A percentile compares a stretch with the other conserved stretches of the same genome.
phyloP scores from a whole-genome alignment of 495 filamentous ascomycete species.

The Platismatia glauca region DNA sequence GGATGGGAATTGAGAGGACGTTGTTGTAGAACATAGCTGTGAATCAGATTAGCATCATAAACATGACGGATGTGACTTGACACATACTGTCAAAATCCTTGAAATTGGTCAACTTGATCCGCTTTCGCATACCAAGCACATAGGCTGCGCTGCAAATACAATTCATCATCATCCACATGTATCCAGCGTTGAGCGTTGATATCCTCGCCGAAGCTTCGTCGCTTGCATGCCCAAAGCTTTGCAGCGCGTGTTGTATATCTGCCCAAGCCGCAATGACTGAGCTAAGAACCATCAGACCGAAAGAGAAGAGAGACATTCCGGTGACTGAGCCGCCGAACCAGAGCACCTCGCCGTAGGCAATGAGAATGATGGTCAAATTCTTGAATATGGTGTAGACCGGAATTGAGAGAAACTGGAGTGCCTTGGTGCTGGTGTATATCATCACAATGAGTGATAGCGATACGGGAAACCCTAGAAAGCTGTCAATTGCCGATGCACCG shows the following conservation, averaged over 20 bases:
- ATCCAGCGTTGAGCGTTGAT: slow-evolving; percentile 87
- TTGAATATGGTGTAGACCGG: slow-evolving; percentile 99
- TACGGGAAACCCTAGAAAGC: slow-evolving; percentile 79
- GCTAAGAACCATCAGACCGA: slow-evolving; percentile 94
- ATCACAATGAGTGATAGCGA: slow-evolving; percentile 94
- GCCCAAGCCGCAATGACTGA: slow-evolving; percentile 96
- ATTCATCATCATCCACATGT: slow-evolving; percentile 97
- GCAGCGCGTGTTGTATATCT: slow-evolving; percentile 82
- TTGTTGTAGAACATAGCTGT: slow-evolving; percentile 99
- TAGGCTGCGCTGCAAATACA: slow-evolving; percentile 92
- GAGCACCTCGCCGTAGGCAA: slow-evolving; percentile 95
- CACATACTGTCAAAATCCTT: slow-evolving; percentile 97
- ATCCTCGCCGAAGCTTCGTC: slow-evolving; percentile 63
- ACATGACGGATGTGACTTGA: neutral
- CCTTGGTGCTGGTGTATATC: slow-evolving; percentile 98
- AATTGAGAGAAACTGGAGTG: slow-evolving; percentile 91
- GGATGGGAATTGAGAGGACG: slow-evolving; percentile 88
- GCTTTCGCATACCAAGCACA: slow-evolving; percentile 89
- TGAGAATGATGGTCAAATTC: slow-evolving; percentile 97
- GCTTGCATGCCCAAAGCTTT: slow-evolving; percentile 45
- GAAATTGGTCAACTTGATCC: slow-evolving; percentile 99
- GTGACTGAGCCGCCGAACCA: slow-evolving; percentile 98
- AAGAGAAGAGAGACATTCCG: slow-evolving; percentile 81
- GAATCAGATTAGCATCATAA: slow-evolving; percentile 2
- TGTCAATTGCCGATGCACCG: slow-evolving; percentile 23